A percentile compares a stretch with the other conserved stretches of the same genome.
phyloP scores from a whole-genome alignment of 2,329 filamentous ascomycete genomes.

The Lasiodiplodia sp. region DNA sequence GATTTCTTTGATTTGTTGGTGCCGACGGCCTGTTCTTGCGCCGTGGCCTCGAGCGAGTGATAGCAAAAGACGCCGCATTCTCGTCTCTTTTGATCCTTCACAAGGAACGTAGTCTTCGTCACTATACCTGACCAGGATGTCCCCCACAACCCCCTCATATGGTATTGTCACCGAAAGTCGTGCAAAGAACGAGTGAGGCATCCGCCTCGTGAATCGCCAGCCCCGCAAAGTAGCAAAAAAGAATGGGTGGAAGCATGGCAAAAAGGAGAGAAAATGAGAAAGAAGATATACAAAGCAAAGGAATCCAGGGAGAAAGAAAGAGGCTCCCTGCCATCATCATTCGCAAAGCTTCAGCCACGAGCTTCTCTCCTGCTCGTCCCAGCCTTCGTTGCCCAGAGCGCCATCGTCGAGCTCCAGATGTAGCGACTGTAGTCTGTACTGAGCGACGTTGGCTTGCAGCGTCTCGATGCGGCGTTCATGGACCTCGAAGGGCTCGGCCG shows the following conservation, averaged over 20 bases:
- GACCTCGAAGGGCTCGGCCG: conserved; percentile 15
- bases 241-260: background rate
- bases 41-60: conserved; percentile 10
- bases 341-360: conserved; percentile 22
- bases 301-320: background rate
- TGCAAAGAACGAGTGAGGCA: background rate
- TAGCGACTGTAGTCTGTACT: conserved; percentile 17
- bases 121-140: background rate
- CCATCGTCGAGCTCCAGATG: conserved; percentile 24
- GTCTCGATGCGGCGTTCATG: conserved; percentile 26
- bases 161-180: background rate
- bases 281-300: background rate
- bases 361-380: conserved; percentile 18
- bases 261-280: background rate
- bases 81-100: conserved; percentile 8
- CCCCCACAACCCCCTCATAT: background rate
- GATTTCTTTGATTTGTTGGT: conserved; percentile 1
- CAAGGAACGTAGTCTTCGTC: conserved; percentile 13
- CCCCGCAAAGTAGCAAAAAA: background rate
- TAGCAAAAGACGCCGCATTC: conserved; percentile 6
- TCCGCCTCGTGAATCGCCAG: background rate
- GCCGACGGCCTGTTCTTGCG: background rate
- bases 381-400: conserved; percentile 6
- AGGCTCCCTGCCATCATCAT: background rate
- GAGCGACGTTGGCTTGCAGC: conserved; percentile 13